phyloP scores from a whole-genome alignment of 1,139 yeast species.

The Geotrichum reessii region DNA sequence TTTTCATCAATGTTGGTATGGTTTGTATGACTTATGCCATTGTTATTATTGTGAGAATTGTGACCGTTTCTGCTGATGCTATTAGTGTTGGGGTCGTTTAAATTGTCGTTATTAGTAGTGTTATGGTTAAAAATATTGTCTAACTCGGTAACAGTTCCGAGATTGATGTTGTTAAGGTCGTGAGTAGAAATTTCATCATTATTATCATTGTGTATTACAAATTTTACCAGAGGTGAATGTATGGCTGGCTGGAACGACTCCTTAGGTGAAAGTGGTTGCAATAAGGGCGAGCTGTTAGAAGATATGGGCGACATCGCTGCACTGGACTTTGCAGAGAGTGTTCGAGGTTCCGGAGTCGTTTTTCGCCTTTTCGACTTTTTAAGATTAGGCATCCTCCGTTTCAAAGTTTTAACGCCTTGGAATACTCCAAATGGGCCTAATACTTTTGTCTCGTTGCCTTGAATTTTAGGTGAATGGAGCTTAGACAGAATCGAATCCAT shows the following conservation, averaged over 20 bases:
- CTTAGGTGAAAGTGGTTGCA: conserved; percentile 11
- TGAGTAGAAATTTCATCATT: background rate
- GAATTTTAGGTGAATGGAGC: conserved; percentile 50
- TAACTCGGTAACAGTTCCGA: conserved; percentile 1
- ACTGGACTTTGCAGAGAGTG: background rate
- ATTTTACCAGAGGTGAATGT: conserved; percentile 4
- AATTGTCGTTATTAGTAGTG: background rate
- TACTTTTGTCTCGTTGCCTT: conserved; percentile 48
- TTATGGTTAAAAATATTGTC: background rate
- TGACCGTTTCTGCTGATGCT: conserved; percentile 18
- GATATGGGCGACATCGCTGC: conserved; percentile 14
- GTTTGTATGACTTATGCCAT: conserved; percentile 41
- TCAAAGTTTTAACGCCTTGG: conserved; percentile 34
- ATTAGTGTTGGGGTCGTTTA: conserved; percentile 8
- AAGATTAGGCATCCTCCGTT: conserved; percentile 2
- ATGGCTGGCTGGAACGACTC: background rate
- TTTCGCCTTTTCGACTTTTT: conserved; percentile 26
- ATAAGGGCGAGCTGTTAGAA: conserved; percentile 12
- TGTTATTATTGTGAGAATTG: conserved; percentile 27
- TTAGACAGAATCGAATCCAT: conserved; percentile 68
- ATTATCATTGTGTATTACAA: background rate
- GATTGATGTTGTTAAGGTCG: background rate
- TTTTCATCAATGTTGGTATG: conserved; percentile 9
- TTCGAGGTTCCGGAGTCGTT: conserved; percentile 6
- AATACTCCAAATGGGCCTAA: conserved; percentile 87